phyloP scores from a whole-genome alignment of 108 stramenopile genomes.

The Cyclotella choctawhatcheeana region DNA sequence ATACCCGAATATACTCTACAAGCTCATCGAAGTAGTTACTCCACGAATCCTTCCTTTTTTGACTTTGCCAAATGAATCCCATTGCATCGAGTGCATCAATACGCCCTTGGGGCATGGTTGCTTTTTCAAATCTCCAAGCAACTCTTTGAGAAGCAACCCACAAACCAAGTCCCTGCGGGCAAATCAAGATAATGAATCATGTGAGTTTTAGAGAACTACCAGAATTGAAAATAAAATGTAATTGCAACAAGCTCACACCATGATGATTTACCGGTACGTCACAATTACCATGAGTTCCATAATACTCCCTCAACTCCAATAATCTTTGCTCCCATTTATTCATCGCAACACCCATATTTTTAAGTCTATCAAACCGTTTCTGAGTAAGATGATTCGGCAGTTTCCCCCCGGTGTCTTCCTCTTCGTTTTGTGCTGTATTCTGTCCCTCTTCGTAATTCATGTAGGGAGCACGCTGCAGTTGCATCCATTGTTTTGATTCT shows the following conservation, averaged over 20 bases:
- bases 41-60: slow-evolving; percentile 39
- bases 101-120: slow-evolving; percentile 28
- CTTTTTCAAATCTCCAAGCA: slow-evolving; percentile 8
- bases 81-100: slow-evolving; percentile 42
- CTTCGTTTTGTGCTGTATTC: neutral
- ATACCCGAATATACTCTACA: slow-evolving; percentile 22
- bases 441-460: neutral
- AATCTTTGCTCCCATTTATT: slow-evolving; percentile 8
- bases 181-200: neutral
- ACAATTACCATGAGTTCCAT: slow-evolving; percentile 21
- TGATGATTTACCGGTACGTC: slow-evolving; percentile 44
- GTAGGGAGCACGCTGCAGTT: slow-evolving; percentile 1
- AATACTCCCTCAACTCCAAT: slow-evolving; percentile 6
- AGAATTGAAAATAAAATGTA: neutral
- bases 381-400: neutral
- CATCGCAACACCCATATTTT: slow-evolving; percentile 5
- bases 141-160: slow-evolving; percentile 42
- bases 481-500: neutral
- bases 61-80: slow-evolving; percentile 46
- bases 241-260: slow-evolving; percentile 5
- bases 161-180: slow-evolving; percentile 16
- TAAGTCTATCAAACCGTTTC: neutral
- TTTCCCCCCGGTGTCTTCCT: neutral
- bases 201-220: neutral
- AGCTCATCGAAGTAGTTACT: slow-evolving; percentile 32